Base-by-base conservation (phyloP, 176 grass and related monocot species). In the Dendrocalamus sinicus region DNA sequence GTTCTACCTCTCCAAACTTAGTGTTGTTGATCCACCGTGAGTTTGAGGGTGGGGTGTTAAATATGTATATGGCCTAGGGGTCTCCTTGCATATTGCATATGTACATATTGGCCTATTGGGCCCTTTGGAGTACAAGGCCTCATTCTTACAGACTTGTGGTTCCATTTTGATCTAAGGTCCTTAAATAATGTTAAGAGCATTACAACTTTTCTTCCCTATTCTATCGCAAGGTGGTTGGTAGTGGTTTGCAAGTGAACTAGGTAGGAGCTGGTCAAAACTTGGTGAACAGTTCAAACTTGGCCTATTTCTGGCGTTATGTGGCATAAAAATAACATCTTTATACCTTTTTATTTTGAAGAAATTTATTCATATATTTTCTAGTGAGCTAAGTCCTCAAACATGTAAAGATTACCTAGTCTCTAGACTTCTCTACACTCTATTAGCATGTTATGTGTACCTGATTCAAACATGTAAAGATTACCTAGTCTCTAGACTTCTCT, bases 261-360 rank as follows among this genome's bases (percentile, higher is more conserved):
- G 53, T 45, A 63, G 43, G 73, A 82, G 7, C 73, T 82, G 24
- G 19, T 72, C 67, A 64, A 69, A 54, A 72, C 46, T 59, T 41
- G n/a, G 0, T 78, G 61, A 64, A 48, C 73, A 64, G 11, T 24
- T 71, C 9, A 54, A 54, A 77, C 26, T 19, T 82, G 37, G 16
- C 77, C 15, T 50, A 85, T 89, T 90, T 70, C 37, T 75, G 15
- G 13, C 30, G 3, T 44, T 41, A 52, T 69, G 15, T 48, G 15
- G 26, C 61, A 59, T 78, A 22, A 73, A 73, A 72, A 11, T 48
- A 85, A 70, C 54, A 90, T 55, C 9, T 76, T 70, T 76, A 77
- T 37, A 57, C 24, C 26, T 65, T 63, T 63, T 47, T 28, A 11
- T 45, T 61, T 55, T 82, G 28, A 55, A 57, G 50, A 70, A 17